Evolutionary conservation across 2,329 filamentous ascomycete species (phyloP), one percentile per base, ranked within the genome.

Genomic region (Pseudogymnoascus verrucosus): DNA sequence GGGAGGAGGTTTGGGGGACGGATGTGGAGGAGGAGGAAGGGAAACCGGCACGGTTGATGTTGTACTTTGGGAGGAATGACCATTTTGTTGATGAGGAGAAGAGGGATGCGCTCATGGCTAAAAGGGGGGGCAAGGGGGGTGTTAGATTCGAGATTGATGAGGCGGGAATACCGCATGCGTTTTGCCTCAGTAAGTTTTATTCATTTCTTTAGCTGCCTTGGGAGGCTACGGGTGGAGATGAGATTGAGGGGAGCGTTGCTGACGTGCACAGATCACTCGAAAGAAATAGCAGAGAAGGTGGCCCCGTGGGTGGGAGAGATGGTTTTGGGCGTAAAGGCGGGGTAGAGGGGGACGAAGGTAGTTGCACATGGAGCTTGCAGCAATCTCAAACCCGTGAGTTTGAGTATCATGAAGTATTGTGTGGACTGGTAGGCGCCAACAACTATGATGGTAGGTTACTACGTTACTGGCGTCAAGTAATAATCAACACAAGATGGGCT

Each of bases 1-100:
- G 79, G 8, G 78, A 83, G 21, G 82, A 82, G 66, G 73, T 88
- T 26, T 88, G 85, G 84, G 82, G 81, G 60, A 73, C 70, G 42
- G 71, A 75, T 59, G 42, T 34, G 61, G 19, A 31, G 36, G 19
- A 40, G 2, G 36, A 10, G 40, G 4, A 4, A 4, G 51, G 39
- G 36, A 21, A 8, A n/a, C 16, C n/a, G 19, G 16, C 42, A 12
- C 23, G 42, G 23, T 36, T 62, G 26, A 36, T 28, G 31, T 59
- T 57, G 26, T 31, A 28, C 11, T 57, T 31, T 59, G 61, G 28
- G 26, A 60, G 16, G 5, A 14, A 73, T 61, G 86, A 89, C 65
- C 80, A 86, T 64, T 89, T 86, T 86, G 83, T 89, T 1, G 81
- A 82, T 2, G 76, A 84, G 59, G 75, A 79, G 60, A 77, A 79